Base-by-base conservation (phyloP, 768 basidiomycete species). In the Trametes villosa region DNA sequence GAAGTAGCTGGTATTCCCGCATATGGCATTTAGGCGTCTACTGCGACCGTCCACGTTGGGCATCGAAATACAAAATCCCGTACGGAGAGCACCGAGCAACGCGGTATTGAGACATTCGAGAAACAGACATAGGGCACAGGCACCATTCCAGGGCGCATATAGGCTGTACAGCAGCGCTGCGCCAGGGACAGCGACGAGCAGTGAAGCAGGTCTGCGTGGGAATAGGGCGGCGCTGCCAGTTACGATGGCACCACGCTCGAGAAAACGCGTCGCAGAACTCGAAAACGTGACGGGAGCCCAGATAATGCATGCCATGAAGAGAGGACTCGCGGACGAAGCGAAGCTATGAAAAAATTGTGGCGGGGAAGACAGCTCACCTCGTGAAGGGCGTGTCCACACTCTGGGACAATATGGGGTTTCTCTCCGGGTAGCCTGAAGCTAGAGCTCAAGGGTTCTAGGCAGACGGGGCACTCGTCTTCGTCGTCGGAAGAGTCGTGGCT, bases 371-470 rank as follows among this genome's bases (percentile, higher is more conserved):
- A 18, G 71, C 79, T 65, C 57, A 89, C 94, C 80, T 95, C 89
- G 77, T 98, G 97, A n/a, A 99, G 85, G 34, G 94, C 90, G 78
- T 99, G 97, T 36, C 97, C 96, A 67, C 97, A 99, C 72, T 96
- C 93, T 30, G 97, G 96, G 46, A 97, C 91, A 63, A 99, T 90
- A 72, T 98, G 96, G 9, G 96, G 94, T 72, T 96, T 98, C 79
- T 99, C 97, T 9, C 97, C 97, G 0, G 93, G 91, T 15, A 99
- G 77, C 62, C 95, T 83, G 76, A 94, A 97, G 74, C 88, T 90
- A 75, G 94, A 95, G 71, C 89, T 90, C 71, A 99, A 85, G 1
- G 93, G 91, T 70, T 98, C 96, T 66, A 97, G 88, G 75, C 96
- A 99, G 66, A 99, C 94, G 13, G 96, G 96, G 68, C 97, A 99